A percentile compares a stretch with the other conserved stretches of the same genome.
phyloP scores from a whole-genome alignment of 495 filamentous ascomycete species.

The Tetracladium marchalianum region DNA sequence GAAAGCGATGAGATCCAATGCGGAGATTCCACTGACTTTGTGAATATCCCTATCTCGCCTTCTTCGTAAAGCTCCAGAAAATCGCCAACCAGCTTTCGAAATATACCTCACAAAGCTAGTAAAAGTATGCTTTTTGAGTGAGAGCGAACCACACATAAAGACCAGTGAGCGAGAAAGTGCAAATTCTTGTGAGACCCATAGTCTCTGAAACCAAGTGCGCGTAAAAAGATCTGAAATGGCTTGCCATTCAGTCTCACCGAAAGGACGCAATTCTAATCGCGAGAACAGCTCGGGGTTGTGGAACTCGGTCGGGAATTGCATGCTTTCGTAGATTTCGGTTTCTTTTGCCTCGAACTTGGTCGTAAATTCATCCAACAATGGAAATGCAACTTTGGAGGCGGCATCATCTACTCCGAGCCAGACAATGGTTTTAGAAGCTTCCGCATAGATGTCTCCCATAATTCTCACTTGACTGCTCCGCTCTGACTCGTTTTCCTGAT shows the following conservation, averaged over 20 bases:
- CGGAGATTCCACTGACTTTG: too few relatives aligned
- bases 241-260: neutral
- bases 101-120: too few relatives aligned
- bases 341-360: neutral
- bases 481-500: constrained; percentile 17
- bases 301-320: too few relatives aligned
- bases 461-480: constrained; percentile 18
- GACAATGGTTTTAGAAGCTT: constrained; percentile 14
- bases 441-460: constrained; percentile 18
- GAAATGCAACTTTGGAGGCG: constrained; percentile 7
- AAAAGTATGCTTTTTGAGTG: too few relatives aligned
- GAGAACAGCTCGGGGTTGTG: neutral
- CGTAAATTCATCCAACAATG: constrained; percentile 6
- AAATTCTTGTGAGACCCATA: too few relatives aligned
- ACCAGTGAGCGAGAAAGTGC: too few relatives aligned
- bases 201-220: constrained; percentile 1
- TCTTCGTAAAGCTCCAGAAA: too few relatives aligned
- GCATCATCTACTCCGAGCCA: constrained; percentile 19
- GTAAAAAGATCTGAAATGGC: neutral
- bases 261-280: neutral
- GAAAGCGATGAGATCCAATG: too few relatives aligned
- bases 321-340: neutral
- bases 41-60: too few relatives aligned
- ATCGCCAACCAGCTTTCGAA: too few relatives aligned
- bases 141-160: too few relatives aligned